A percentile compares a stretch with the other conserved stretches of the same genome.
Conservation (phyloP, 2,329 filamentous ascomycete genomes). For the Botryosphaeria dothidea region DNA sequence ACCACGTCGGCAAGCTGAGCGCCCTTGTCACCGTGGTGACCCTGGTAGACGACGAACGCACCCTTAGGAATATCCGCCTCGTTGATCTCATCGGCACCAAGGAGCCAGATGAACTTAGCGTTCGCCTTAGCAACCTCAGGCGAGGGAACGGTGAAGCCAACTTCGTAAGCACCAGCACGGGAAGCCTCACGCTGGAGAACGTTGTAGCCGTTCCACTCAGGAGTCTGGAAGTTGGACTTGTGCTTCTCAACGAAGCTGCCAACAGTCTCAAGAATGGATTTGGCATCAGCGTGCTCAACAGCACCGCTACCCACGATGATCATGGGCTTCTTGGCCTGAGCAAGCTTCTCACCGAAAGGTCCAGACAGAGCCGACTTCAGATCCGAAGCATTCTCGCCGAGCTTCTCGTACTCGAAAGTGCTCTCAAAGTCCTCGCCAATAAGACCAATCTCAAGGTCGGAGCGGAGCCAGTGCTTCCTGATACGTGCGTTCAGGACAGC, state of each 20-base stretch:
- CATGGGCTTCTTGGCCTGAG: slow-evolving; percentile 87
- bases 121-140: slow-evolving; percentile 77
- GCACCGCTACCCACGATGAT: slow-evolving; percentile 93
- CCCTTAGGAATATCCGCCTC: slow-evolving; percentile 89
- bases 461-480: slow-evolving; percentile 95
- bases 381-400: slow-evolving; percentile 75
- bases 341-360: slow-evolving; percentile 89
- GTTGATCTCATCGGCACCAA: slow-evolving; percentile 89
- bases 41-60: slow-evolving; percentile 96
- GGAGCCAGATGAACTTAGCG: slow-evolving; percentile 94
- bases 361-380: slow-evolving; percentile 85
- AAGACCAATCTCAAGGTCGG: slow-evolving; percentile 88
- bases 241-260: slow-evolving; percentile 93
- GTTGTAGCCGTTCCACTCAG: slow-evolving; percentile 97
- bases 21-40: slow-evolving; percentile 93
- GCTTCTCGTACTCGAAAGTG: slow-evolving; percentile 92
- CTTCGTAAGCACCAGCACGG: slow-evolving; percentile 88
- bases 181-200: slow-evolving; percentile 93
- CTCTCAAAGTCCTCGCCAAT: slow-evolving; percentile 90
- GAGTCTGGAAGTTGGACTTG: slow-evolving; percentile 79
- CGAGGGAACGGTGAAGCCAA: slow-evolving; percentile 90
- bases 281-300: slow-evolving; percentile 86
- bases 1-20: slow-evolving; percentile 92
- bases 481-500: slow-evolving; percentile 95
- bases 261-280: slow-evolving; percentile 89